These are phyloP conservation scores for Hypoxylon rubiginosum DNA, from an alignment of 2,329 filamentous ascomycete genomes.

Conservation along the genomic window DNA sequence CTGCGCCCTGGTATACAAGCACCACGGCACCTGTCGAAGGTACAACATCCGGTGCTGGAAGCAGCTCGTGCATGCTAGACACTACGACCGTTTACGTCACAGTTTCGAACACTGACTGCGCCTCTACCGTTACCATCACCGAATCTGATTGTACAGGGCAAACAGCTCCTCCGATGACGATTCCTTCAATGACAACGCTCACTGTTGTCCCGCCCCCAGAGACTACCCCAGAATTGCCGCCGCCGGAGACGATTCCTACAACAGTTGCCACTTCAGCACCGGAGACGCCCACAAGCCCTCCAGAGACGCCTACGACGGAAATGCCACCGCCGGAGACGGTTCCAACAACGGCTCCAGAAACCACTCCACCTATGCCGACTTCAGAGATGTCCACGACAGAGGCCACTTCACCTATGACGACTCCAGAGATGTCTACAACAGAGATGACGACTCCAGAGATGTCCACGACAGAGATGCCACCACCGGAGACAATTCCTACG, in stretches of 20 bases:
- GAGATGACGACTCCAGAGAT: neutral
- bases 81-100: slow-evolving; percentile 25
- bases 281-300: neutral
- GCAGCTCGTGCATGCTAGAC: slow-evolving; percentile 2
- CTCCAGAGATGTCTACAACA: neutral
- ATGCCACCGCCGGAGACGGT: neutral
- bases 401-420: neutral
- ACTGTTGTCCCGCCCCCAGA: slow-evolving; percentile 12
- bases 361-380: slow-evolving; percentile 3
- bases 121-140: slow-evolving; percentile 15
- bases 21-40: slow-evolving; percentile 11
- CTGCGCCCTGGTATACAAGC: neutral
- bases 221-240: neutral
- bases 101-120: slow-evolving; percentile 8
- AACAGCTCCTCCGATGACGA: neutral
- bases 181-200: neutral
- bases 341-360: slow-evolving; percentile 8
- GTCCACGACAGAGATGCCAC: neutral
- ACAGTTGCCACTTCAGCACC: neutral
- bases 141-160: neutral
- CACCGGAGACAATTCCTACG: neutral
- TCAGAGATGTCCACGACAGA: neutral
- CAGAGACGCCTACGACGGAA: slow-evolving; percentile 2
- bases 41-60: neutral
- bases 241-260: neutral